Evolutionary conservation across 768 basidiomycete species (phyloP), one percentile per base, ranked within the genome.

Genomic region (Rubroboletus pulcherrimus): DNA sequence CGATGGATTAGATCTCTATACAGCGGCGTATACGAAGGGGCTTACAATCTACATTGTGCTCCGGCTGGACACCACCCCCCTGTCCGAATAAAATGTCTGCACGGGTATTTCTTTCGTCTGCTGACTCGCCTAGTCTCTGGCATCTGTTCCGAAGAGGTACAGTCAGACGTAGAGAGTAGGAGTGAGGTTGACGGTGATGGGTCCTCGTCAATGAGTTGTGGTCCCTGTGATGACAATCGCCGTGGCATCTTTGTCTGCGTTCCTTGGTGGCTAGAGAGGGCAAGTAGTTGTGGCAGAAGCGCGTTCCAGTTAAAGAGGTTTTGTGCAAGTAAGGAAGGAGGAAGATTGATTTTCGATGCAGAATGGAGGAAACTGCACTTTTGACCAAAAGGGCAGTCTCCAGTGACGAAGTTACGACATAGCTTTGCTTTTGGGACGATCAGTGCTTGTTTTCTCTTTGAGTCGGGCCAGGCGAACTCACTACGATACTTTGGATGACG

Each of bases 11-110:
- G 43, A 49, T 49, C 37, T 26, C 29, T 17, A 49, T 26, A 33
- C 38, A 41, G 7, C 34, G 30, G 14, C 35, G 51, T 29, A 33
- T 44, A 58, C 43, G 34, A 50, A 50, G 31, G 63, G 34, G 3
- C 76, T 61, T 63, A 78, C 79, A 78, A 77, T 55, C 63, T 71
- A 58, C 76, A 80, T 7, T 67, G 59, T 35, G 73, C 69, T 15
- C 75, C 78, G 14, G 72, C 62, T 4, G 75, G 77, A 61, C 77
- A 80, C 72, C 71, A 73, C 1, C 75, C 76, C 21, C 70, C 64
- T 60, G 75, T 74, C 50, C 74, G 73, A 48, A 73, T 58, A 62
- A 75, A 77, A 57, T 76, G 73, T 49, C 71, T 71, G 60, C 76
- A 80, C 7, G 75, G 71, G 10, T 70, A 63, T 26, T 71, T 78